phyloP scores from a whole-genome alignment of 257 asterid genomes.

The Solanum verrucosum region DNA sequence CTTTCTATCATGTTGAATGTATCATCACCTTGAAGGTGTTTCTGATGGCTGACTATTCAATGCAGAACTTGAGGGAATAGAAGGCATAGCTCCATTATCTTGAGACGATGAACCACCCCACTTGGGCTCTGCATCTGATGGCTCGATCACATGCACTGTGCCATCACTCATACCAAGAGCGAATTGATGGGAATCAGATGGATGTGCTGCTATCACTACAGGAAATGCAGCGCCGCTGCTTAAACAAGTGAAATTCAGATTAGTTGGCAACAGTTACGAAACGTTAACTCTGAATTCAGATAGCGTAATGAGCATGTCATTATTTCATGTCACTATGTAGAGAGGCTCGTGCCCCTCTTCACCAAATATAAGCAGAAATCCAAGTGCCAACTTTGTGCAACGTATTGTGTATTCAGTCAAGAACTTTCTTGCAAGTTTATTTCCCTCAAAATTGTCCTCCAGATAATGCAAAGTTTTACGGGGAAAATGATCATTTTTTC shows the following conservation, averaged over 20 bases:
- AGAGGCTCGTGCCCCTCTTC: not conserved
- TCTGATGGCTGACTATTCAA: conserved; percentile 85
- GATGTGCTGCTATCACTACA: conserved; percentile 79
- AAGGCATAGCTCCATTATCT: conserved; percentile 58
- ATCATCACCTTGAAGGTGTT: conserved; percentile 69
- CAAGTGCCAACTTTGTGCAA: not conserved
- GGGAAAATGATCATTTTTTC: not conserved
- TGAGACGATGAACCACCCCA: conserved; percentile 77
- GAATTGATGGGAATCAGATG: conserved; percentile 69
- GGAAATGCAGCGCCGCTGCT: conserved; percentile 48
- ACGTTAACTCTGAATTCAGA: not conserved
- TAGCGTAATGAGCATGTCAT: not conserved
- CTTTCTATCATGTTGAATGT: not conserved
- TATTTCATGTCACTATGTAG: not conserved
- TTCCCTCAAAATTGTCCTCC: not conserved
- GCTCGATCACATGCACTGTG: conserved; percentile 73
- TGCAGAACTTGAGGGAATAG: conserved; percentile 76
- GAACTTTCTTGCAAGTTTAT: not conserved
- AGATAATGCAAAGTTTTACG: not conserved
- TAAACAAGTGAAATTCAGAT: conserved; percentile 2
- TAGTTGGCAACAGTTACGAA: not conserved
- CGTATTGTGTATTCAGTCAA: not conserved
- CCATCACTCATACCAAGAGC: conserved; percentile 95
- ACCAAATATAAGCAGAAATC: not conserved
- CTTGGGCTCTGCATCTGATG: conserved; percentile 67